Conservation (phyloP, 768 basidiomycete genomes). For the Suillus plorans region DNA sequence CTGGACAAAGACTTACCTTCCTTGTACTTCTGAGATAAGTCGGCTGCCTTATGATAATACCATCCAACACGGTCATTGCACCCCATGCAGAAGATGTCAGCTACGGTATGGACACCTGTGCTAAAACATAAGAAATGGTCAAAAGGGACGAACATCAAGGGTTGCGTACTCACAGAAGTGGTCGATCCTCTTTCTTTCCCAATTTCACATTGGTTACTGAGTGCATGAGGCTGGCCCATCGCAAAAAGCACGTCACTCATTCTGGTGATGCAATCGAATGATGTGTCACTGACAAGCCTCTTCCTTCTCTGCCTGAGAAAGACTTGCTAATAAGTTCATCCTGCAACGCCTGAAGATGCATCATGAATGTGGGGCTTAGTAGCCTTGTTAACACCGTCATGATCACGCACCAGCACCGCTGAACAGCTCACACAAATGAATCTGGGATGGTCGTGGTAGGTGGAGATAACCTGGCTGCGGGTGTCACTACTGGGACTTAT, state of each 20-base stretch:
- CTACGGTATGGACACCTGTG: slow-evolving; percentile 79
- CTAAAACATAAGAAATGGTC: slow-evolving; percentile 32
- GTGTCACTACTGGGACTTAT: slow-evolving; percentile 40
- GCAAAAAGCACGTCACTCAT: slow-evolving; percentile 3
- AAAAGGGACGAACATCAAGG: slow-evolving; percentile 9
- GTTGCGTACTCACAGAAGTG: slow-evolving; percentile 52
- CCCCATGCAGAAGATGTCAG: slow-evolving; percentile 76
- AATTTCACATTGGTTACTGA: slow-evolving; percentile 74
- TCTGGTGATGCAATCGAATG: background rate
- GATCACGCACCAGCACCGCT: slow-evolving; percentile 59
- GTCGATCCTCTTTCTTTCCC: slow-evolving; percentile 72
- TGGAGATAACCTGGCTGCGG: slow-evolving; percentile 55
- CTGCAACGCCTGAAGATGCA: slow-evolving; percentile 58
- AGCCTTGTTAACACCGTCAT: background rate
- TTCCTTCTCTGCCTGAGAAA: slow-evolving; percentile 80
- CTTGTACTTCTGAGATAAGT: slow-evolving; percentile 80
- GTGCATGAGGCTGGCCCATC: slow-evolving; percentile 61
- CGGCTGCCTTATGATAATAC: slow-evolving; percentile 80
- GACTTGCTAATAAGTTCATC: slow-evolving; percentile 85
- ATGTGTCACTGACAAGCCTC: slow-evolving; percentile 63
- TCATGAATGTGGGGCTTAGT: background rate
- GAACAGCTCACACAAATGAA: slow-evolving; percentile 71
- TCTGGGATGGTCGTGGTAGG: slow-evolving; percentile 63
- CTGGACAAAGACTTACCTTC: slow-evolving; percentile 51
- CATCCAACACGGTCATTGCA: slow-evolving; percentile 80